Conservation (phyloP, 176 grass and related monocot genomes). For the Triticum dicoccoides region DNA sequence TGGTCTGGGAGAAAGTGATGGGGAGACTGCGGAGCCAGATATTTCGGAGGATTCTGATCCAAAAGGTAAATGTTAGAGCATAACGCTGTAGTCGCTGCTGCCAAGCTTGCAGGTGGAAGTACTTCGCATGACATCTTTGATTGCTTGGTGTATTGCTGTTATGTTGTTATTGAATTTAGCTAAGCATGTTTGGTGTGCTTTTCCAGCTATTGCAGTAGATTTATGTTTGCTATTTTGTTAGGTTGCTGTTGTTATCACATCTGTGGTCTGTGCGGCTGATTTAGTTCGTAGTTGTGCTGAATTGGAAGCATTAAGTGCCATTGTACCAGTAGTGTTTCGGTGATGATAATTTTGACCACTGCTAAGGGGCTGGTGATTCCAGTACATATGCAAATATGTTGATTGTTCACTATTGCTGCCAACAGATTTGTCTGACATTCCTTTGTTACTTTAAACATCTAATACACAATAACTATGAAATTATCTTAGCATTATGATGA, state of each 20-base stretch:
- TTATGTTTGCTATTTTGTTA: background rate
- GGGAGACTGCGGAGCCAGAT: slow-evolving; percentile 73
- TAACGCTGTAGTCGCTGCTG: background rate
- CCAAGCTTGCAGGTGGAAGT: background rate
- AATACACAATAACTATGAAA: background rate
- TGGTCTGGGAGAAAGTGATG: slow-evolving; percentile 94
- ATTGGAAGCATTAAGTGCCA: background rate
- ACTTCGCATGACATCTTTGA: background rate
- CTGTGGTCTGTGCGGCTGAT: background rate
- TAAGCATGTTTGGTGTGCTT: background rate
- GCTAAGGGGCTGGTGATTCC: background rate
- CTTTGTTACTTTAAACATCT: background rate
- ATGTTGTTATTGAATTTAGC: background rate
- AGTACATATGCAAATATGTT: background rate
- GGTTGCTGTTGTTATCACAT: background rate
- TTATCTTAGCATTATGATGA: background rate
- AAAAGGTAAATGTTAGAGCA: slow-evolving; percentile 56
- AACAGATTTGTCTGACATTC: background rate
- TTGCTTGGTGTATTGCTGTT: background rate
- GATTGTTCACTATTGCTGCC: background rate
- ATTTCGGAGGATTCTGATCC: slow-evolving; percentile 92
- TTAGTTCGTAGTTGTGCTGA: background rate
- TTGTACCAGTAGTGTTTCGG: background rate
- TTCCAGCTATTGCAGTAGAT: background rate
- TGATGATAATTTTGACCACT: background rate